Evolutionary conservation across 495 filamentous ascomycete species (phyloP), one percentile per base, ranked within the genome.

Genomic region (Haplographium delicatum): DNA sequence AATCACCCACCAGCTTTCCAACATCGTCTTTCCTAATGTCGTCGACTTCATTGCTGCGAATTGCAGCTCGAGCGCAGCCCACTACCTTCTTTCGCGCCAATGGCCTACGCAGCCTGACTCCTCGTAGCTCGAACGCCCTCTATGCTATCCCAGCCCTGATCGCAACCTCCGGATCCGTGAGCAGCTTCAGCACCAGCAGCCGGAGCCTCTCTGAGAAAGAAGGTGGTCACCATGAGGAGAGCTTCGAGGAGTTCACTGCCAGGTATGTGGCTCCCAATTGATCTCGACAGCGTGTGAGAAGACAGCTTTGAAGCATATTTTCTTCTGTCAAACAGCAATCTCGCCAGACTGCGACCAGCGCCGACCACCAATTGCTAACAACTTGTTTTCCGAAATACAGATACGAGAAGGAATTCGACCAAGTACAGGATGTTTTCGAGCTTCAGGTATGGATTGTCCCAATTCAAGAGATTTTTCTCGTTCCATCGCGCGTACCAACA

Each of bases 361-460:
- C 16, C 2, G 35, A 59, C 42, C 31, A 27, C 44, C 54, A 54
- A 58, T 63, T 58, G 55, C 61, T 64, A 48, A 59, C 50, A 1
- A n/a, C 23, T 33, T 8, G 16, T 8, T 27, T n/a, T 6, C 20
- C 19, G 20, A 47, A 18, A 51, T 37, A 53, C 63, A 99, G 93
- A 73, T 99, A 95, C 67, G 93, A 97, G 81, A 95, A 95, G 79
- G 93, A 99, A 73, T 99, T 99, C 70, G 91, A 99, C 35, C 69
- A 71, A 65, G 93, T 99, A 44, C 87, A 97, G 72, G 93, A 99
- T 76, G 93, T 96, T 59, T 99, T 99, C 73, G 93, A 99, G 81
- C 86, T 99, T 63, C 93, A 97, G 89, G 91, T 95, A 84, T 66
- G 80, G 37, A 68, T n/a, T n/a, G n/a, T n/a, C n/a, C n/a, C n/a